phyloP scores from a whole-genome alignment of 2,329 filamentous ascomycete genomes.

The Penicillium sp. region DNA sequence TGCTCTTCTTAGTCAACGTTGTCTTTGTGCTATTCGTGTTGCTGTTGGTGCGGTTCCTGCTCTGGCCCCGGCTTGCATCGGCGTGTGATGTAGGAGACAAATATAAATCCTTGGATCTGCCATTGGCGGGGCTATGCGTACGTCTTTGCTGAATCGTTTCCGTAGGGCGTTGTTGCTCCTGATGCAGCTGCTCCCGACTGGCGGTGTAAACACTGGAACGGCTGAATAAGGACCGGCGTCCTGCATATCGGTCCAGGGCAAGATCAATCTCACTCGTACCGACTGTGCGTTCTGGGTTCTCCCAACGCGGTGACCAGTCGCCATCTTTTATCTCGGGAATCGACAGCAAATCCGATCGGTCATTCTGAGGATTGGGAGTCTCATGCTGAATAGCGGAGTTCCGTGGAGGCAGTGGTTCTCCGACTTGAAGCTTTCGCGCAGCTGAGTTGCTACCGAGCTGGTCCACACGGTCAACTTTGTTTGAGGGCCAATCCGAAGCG shows the following conservation, averaged over 20 bases:
- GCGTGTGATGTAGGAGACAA: constrained; percentile 22
- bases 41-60: constrained; percentile 4
- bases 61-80: background rate
- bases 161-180: constrained; percentile 17
- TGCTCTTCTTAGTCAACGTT: constrained; percentile 37
- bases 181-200: constrained; percentile 23
- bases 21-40: constrained; percentile 20
- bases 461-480: constrained; percentile 12
- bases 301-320: constrained; percentile 17
- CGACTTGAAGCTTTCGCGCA: constrained; percentile 24
- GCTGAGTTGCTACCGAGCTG: constrained; percentile 17
- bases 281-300: constrained; percentile 30
- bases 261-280: constrained; percentile 35
- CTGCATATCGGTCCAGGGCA: constrained; percentile 31
- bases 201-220: constrained; percentile 24
- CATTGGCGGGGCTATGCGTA: constrained; percentile 24
- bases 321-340: constrained; percentile 20
- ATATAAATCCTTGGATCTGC: constrained; percentile 25
- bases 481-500: constrained; percentile 31
- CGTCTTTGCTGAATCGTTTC: constrained; percentile 18
- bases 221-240: constrained; percentile 23
- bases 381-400: constrained; percentile 11
- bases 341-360: constrained; percentile 18
- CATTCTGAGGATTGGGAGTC: constrained; percentile 10
- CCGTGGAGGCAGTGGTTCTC: constrained; percentile 24